Evolutionary conservation across 192 early-diverging fungal species (phyloP).

Genomic region (Diversispora eburnea): DNA sequence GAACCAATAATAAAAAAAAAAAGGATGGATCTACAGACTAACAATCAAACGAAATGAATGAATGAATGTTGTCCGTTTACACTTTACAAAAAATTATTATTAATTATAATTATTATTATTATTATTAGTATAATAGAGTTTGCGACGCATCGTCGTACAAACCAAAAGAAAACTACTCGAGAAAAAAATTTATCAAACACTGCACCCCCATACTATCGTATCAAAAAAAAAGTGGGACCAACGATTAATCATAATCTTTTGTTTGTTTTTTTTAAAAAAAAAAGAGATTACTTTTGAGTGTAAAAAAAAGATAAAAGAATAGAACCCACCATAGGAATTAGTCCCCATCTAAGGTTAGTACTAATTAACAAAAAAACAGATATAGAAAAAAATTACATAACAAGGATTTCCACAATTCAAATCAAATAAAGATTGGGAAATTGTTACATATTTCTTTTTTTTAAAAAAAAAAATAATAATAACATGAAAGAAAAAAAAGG

Average conservation of each 20-base stretch:
- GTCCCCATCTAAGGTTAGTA: slow-evolving; percentile 9
- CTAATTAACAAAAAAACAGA: slow-evolving; percentile 10
- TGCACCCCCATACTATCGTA: not conserved
- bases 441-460: slow-evolving; percentile 20
- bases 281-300: slow-evolving; percentile 16
- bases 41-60: no score
- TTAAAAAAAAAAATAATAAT: slow-evolving; percentile 23
- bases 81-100: no score
- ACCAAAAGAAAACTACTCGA: no score
- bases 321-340: slow-evolving; percentile 27
- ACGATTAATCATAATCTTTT: not conserved
- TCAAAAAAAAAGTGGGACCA: not conserved
- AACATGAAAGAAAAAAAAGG: slow-evolving; percentile 16
- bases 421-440: slow-evolving; percentile 19
- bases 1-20: no score
- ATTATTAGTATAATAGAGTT: no score
- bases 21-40: no score
- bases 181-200: not conserved
- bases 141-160: no score
- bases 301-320: not conserved
- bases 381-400: not conserved
- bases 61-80: no score
- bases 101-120: no score
- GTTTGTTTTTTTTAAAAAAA: not conserved
- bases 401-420: not conserved